Percentiles rank a stretch among this genome's conserved stretches.
These are phyloP conservation scores for Backusella tarrabulga DNA, from an alignment of 192 early-diverging fungal genomes.

Conservation along the genomic window DNA sequence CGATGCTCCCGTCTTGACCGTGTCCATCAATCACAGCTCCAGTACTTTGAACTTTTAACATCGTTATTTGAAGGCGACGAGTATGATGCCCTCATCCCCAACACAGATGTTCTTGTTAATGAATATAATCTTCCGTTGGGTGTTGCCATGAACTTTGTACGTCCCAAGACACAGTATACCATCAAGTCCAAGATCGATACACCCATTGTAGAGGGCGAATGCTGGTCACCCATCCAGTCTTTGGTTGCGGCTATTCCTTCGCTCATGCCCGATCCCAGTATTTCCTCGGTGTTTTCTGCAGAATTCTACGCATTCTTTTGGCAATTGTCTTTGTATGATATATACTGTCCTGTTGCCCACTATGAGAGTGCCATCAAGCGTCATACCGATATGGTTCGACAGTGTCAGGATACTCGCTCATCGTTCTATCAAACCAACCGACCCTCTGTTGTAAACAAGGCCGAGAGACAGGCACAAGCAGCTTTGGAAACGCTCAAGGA, in stretches of 20 bases:
- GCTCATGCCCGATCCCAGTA: not conserved
- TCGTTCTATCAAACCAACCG: conserved; percentile 15
- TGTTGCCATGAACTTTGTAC: conserved; percentile 61
- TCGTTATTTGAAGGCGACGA: conserved; percentile 46
- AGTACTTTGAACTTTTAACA: conserved; percentile 65
- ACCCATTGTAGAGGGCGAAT: not conserved
- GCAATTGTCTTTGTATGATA: conserved; percentile 76
- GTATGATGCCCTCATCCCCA: conserved; percentile 48
- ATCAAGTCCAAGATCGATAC: conserved; percentile 2
- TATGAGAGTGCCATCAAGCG: conserved; percentile 62
- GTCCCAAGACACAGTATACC: conserved; percentile 40
- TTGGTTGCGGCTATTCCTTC: not conserved
- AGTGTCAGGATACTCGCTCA: conserved; percentile 25
- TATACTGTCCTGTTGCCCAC: conserved; percentile 58
- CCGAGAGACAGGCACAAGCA: conserved; percentile 25
- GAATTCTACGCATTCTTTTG: conserved; percentile 81
- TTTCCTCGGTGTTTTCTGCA: conserved; percentile 22
- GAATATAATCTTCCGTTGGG: conserved; percentile 62
- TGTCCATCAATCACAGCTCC: conserved; percentile 58
- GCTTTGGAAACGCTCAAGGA: conserved; percentile 19
- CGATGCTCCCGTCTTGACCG: conserved; percentile 60
- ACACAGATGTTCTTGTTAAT: conserved; percentile 42
- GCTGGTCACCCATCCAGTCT: not conserved
- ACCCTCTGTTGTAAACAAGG: conserved; percentile 17
- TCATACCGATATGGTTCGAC: conserved; percentile 36